A percentile compares a stretch with the other conserved stretches of the same genome.
phyloP scores from a whole-genome alignment of 768 basidiomycete genomes.

The Psilocybe sp. region DNA sequence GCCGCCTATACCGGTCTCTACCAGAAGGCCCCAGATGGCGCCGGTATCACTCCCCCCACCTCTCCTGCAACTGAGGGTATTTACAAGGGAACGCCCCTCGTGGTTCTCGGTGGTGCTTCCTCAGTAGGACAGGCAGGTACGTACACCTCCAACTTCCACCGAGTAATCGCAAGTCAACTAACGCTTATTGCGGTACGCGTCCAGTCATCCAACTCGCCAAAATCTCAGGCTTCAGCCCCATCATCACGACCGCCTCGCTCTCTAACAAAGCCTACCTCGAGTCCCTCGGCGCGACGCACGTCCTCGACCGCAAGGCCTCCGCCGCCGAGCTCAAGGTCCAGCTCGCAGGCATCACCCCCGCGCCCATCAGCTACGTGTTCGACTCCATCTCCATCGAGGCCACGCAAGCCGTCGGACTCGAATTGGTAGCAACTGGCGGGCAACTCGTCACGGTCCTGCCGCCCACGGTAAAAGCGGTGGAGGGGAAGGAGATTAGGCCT shows the following conservation, averaged over 20 bases:
- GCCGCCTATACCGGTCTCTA: slow-evolving; percentile 52
- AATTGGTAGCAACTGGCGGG: background rate
- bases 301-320: slow-evolving; percentile 19
- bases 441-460: background rate
- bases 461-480: background rate
- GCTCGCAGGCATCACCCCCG: background rate
- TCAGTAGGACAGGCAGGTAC: slow-evolving; percentile 37
- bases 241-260: slow-evolving; percentile 33
- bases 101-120: no score
- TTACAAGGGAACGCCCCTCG: no score
- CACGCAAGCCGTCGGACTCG: slow-evolving; percentile 1
- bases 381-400: slow-evolving; percentile 1
- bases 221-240: slow-evolving; percentile 38
- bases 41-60: no score
- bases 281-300: slow-evolving; percentile 33
- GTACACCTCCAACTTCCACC: slow-evolving; percentile 33
- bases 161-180: slow-evolving; percentile 4
- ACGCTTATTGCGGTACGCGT: background rate
- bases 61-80: no score
- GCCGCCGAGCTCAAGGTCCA: background rate
- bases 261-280: slow-evolving; percentile 25
- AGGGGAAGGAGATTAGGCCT: background rate
- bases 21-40: slow-evolving; percentile 27
- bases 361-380: background rate
- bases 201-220: slow-evolving; percentile 39